Percentiles rank a stretch among this genome's conserved stretches.
These are phyloP conservation scores for Mentha longifolia DNA, from an alignment of 257 asterid species.

Conservation along the genomic window DNA sequence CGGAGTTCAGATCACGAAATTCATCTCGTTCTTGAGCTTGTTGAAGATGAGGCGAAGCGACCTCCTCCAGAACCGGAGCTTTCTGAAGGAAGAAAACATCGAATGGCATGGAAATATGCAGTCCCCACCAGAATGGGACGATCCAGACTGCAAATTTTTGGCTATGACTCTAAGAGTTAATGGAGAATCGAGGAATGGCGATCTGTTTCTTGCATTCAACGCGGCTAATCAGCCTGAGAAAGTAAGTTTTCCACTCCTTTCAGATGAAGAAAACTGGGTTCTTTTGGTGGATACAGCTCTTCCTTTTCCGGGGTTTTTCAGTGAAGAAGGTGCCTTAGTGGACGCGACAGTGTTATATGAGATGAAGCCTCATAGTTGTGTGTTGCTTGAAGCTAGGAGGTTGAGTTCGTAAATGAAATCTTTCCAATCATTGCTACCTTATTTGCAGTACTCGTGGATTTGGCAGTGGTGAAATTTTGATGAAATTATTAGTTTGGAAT, in stretches of 20 bases:
- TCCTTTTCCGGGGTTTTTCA: conserved; percentile 75
- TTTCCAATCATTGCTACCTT: too few species aligned
- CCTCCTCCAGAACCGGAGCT: conserved; percentile 68
- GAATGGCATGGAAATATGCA: conserved; percentile 68
- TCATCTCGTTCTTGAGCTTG: conserved; percentile 71
- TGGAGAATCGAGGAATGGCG: conserved; percentile 38
- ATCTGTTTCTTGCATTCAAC: conserved; percentile 77
- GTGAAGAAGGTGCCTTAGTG: conserved; percentile 49
- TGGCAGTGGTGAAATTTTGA: too few species aligned
- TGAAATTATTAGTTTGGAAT: too few species aligned
- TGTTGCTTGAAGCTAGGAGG: conserved; percentile 67
- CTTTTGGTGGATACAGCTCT: conserved; percentile 63
- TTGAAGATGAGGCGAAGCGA: conserved; percentile 67
- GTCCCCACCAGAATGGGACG: conserved; percentile 77
- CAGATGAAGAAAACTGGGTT: conserved; percentile 53
- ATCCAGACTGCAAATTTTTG: conserved; percentile 60
- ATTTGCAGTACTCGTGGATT: too few species aligned
- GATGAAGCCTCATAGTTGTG: conserved; percentile 84
- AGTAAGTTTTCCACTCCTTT: conserved; percentile 60
- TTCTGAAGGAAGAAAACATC: conserved; percentile 64
- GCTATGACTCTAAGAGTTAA: conserved; percentile 72
- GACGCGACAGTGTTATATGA: conserved; percentile 34
- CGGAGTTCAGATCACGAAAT: conserved; percentile 60
- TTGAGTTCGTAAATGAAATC: too few species aligned
- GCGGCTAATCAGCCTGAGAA: conserved; percentile 50